phyloP scores from a whole-genome alignment of 2,329 filamentous ascomycete species.

The Colletotrichum neosansevieriae region DNA sequence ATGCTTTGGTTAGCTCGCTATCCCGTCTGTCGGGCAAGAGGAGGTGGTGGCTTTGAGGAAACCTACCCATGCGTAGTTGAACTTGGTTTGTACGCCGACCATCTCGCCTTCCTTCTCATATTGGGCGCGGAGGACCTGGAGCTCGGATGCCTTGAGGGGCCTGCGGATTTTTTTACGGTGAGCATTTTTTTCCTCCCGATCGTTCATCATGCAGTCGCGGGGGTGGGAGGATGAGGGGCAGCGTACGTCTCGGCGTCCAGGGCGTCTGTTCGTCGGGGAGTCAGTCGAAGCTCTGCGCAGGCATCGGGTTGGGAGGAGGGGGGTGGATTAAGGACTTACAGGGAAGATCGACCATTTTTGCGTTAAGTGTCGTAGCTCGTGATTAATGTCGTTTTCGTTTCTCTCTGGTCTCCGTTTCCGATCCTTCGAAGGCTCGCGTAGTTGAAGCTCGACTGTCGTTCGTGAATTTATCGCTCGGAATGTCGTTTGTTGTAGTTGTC shows the following conservation, averaged over 20 bases:
- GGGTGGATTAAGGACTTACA: slow-evolving; percentile 51
- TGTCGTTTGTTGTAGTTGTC: background rate
- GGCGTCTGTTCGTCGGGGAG: slow-evolving; percentile 73
- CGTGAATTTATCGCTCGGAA: slow-evolving; percentile 4
- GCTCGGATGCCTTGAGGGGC: slow-evolving; percentile 89
- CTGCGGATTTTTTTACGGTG: slow-evolving; percentile 56
- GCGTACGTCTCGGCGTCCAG: slow-evolving; percentile 94
- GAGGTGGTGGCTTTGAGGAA: slow-evolving; percentile 26
- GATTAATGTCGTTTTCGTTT: too few relatives aligned
- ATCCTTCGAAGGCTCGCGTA: too few relatives aligned
- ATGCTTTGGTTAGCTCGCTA: background rate
- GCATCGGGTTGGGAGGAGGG: slow-evolving; percentile 7
- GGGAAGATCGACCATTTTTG: slow-evolving; percentile 62
- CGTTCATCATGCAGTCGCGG: background rate
- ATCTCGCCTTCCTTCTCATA: slow-evolving; percentile 98
- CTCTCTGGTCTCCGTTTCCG: too few relatives aligned
- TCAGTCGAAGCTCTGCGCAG: slow-evolving; percentile 17
- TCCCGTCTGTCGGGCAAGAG: background rate
- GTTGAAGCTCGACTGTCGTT: background rate
- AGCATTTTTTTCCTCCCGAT: background rate
- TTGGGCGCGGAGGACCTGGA: slow-evolving; percentile 91
- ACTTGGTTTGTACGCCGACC: slow-evolving; percentile 97
- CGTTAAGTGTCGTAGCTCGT: slow-evolving; percentile 2
- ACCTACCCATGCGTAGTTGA: slow-evolving; percentile 98
- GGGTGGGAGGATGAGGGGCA: slow-evolving; percentile 9